Conservation (phyloP, 495 filamentous ascomycete genomes). For the Podospora anserina region DNA sequence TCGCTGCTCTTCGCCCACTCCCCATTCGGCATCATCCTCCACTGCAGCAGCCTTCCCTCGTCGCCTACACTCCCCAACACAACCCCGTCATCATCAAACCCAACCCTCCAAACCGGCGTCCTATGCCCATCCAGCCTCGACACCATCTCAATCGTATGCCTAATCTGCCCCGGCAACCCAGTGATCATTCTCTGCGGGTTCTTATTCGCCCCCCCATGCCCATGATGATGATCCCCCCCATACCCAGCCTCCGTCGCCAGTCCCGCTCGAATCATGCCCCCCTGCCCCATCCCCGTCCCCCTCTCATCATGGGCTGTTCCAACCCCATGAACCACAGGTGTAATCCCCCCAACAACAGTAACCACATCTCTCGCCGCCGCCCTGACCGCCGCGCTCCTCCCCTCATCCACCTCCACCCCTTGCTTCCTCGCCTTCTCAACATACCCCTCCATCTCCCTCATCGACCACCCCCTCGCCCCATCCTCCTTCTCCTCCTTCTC, state of each 20-base stretch:
- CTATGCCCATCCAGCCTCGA: conserved; percentile 53
- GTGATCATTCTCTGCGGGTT: conserved; percentile 30
- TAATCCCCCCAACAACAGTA: background rate
- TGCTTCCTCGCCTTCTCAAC: conserved; percentile 28
- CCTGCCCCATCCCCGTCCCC: background rate
- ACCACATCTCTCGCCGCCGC: conserved; percentile 18
- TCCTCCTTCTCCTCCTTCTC: conserved; percentile 4
- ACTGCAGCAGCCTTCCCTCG: conserved; percentile 58
- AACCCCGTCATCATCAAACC: conserved; percentile 60
- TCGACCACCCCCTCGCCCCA: conserved; percentile 27
- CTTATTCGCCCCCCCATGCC: background rate
- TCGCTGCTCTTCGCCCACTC: conserved; percentile 54
- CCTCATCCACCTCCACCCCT: background rate
- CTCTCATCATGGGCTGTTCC: background rate
- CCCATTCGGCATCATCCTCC: conserved; percentile 52
- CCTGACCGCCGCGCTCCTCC: conserved; percentile 22
- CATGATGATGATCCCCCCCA: background rate
- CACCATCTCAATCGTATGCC: conserved; percentile 46
- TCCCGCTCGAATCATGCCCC: background rate
- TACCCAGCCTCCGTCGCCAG: background rate
- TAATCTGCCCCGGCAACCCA: conserved; percentile 44
- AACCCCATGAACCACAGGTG: background rate
- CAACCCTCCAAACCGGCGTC: conserved; percentile 59
- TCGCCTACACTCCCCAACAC: conserved; percentile 58
- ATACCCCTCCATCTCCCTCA: conserved; percentile 32